Evolutionary conservation across 2,329 filamentous ascomycete species (phyloP), one percentile per base, ranked within the genome.

Genomic region (Pestalotiopsis sp.): DNA sequence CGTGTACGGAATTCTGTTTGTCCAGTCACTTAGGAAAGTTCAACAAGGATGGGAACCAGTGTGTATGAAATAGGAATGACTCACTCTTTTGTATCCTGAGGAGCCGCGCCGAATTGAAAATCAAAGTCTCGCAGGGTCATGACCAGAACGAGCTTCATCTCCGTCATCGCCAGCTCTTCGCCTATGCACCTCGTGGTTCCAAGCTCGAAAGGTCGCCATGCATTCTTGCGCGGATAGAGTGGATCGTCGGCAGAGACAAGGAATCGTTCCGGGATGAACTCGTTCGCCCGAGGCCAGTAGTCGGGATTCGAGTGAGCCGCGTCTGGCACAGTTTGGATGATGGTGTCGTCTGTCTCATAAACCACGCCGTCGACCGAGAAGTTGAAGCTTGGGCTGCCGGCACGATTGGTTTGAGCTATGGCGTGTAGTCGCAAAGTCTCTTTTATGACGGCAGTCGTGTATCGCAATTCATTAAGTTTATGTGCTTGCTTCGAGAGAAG

Each of bases 321-420:
- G 14, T 7, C 14, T 17, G 45, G 41, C 6, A 36, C n/a, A 11
- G 63, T 65, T n/a, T 57, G 63, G 49, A 57, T 9, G 13, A 58
- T 23, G 20, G 75, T 80, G 9, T 76, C 74, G 17, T 81, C 79
- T 1, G 39, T 65, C 9, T 45, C 45, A 38, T 65, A 57, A 1
- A 20, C 5, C 12, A 20, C 23, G 2, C 81, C 78, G 25, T 77
- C 75, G 36, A 84, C 76, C 27, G 76, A 79, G 67, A 82, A 71
- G 12, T 17, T 38, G 13, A 57, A 65, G 7, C 25, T 25, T 23
- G 20, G 7, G 13, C 23, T 39, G 6, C 45, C 64, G 14, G 31
- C 3, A 14, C 64, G 64, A n/a, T n/a, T 12, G 9, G 64, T 65
- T 39, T 7, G 9, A 4, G 45, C 45, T 13, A 23, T 5, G 2